Conservation (phyloP, 495 filamentous ascomycete genomes). For the Trichoderma gamsii region DNA sequence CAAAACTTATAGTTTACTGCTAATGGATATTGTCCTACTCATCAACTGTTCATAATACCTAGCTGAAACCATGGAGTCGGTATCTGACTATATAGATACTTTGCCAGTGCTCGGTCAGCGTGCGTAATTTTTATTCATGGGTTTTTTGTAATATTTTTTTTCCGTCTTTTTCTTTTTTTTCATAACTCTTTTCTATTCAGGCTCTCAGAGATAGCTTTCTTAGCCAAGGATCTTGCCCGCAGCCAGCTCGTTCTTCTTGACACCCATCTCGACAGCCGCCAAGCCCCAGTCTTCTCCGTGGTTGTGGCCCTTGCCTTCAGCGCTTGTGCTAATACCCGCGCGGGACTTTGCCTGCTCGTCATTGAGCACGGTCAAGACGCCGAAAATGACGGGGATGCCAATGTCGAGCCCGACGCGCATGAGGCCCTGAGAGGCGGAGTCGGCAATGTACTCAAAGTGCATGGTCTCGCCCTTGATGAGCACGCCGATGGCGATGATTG, state of each 20-base stretch:
- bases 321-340: conserved; percentile 61
- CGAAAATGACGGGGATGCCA: conserved; percentile 85
- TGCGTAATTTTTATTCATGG: not conserved
- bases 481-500: conserved; percentile 90
- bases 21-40: not conserved
- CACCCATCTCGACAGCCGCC: conserved; percentile 66
- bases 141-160: not conserved
- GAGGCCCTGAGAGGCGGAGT: conserved; percentile 78
- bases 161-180: not conserved
- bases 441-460: conserved; percentile 98
- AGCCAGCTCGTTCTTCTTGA: conserved; percentile 62
- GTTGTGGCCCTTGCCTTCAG: conserved; percentile 51
- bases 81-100: not conserved
- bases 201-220: too few species aligned
- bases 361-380: conserved; percentile 78
- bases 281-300: conserved; percentile 87
- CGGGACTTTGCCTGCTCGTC: conserved; percentile 83
- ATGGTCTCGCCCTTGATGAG: conserved; percentile 97
- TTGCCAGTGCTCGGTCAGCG: not conserved
- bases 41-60: not conserved
- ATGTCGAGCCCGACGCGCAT: conserved; percentile 91
- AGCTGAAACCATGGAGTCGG: not conserved
- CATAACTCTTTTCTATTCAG: conserved; percentile 18
- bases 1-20: not conserved
- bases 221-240: conserved; percentile 51